Evolutionary conservation across 2,329 filamentous ascomycete genomes (phyloP).

Genomic region (Colletotrichum aenigma): DNA sequence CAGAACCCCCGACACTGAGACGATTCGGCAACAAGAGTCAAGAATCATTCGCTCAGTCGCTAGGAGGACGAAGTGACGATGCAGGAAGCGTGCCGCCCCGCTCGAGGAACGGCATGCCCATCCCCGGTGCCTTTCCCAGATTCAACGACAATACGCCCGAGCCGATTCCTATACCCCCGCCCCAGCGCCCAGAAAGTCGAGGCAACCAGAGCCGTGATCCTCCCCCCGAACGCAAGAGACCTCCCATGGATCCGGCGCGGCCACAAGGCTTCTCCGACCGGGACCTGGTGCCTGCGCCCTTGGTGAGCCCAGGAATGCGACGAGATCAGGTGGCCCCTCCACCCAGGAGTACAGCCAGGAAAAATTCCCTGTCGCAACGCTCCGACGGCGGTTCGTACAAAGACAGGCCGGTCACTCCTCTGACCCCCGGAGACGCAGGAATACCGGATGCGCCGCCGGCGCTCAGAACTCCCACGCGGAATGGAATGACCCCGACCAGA

Average conservation of each 20-base stretch:
- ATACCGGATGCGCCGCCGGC: neutral
- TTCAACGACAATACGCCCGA: constrained; percentile 31
- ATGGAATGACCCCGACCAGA: constrained; percentile 12
- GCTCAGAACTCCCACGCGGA: constrained; percentile 11
- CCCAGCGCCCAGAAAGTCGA: constrained; percentile 27
- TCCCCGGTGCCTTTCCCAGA: constrained; percentile 41
- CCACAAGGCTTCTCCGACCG: constrained; percentile 52
- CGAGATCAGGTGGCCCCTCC: constrained; percentile 51
- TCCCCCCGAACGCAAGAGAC: constrained; percentile 67
- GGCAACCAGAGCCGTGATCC: constrained; percentile 33
- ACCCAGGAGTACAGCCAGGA: constrained; percentile 55
- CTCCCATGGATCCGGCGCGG: constrained; percentile 67
- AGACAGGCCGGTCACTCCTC: constrained; percentile 33
- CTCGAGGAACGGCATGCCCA: constrained; percentile 54
- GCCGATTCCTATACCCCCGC: constrained; percentile 27
- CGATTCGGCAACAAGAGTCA: constrained; percentile 62
- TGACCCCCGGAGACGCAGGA: constrained; percentile 3
- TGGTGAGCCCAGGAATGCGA: constrained; percentile 56
- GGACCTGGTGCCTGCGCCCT: constrained; percentile 61
- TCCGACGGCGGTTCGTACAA: constrained; percentile 35
- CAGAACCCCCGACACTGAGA: constrained; percentile 47
- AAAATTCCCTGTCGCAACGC: constrained; percentile 42
- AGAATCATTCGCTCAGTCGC: constrained; percentile 57
- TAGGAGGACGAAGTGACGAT: constrained; percentile 55
- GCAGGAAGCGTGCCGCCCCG: constrained; percentile 53